Conservation (phyloP, 352 stramenopile genomes). For the Phytophthora pseudosyringae region DNA sequence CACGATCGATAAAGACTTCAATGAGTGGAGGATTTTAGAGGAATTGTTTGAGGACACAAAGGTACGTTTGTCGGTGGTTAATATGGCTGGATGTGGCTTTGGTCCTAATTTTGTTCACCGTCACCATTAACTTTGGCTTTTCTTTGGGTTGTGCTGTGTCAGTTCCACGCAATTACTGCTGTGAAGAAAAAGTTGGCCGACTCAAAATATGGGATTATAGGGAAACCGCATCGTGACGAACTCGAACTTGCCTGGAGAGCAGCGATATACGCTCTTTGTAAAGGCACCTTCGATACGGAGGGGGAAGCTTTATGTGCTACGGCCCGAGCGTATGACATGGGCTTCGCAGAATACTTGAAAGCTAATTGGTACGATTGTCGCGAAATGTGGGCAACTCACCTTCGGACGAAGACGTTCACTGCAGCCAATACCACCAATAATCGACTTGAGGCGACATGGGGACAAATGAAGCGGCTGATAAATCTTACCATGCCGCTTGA, state of each 20-base stretch:
- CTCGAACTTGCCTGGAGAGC: not conserved
- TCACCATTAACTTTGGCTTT: no score
- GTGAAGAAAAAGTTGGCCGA: no score
- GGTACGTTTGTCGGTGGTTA: no score
- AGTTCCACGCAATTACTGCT: no score
- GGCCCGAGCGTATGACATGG: not conserved
- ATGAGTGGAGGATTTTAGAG: no score
- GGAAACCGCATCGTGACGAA: not conserved
- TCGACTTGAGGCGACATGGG: not conserved
- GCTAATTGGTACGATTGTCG: slow-evolving; percentile 6
- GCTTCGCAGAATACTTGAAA: slow-evolving; percentile 10
- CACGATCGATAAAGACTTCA: no score
- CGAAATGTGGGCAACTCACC: slow-evolving; percentile 7
- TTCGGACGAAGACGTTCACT: slow-evolving; percentile 11
- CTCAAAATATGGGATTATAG: no score
- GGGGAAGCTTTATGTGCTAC: not conserved
- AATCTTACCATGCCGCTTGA: slow-evolving; percentile 2
- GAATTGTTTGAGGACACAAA: no score
- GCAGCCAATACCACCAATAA: slow-evolving; percentile 7
- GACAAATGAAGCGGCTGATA: not conserved
- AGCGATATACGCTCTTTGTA: not conserved
- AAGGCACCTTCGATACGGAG: not conserved
- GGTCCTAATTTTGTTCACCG: no score
- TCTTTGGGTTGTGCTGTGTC: no score
- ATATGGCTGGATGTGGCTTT: no score